Base-by-base conservation (phyloP, 345 rosid genomes). In the Pugionium dolabratum region DNA sequence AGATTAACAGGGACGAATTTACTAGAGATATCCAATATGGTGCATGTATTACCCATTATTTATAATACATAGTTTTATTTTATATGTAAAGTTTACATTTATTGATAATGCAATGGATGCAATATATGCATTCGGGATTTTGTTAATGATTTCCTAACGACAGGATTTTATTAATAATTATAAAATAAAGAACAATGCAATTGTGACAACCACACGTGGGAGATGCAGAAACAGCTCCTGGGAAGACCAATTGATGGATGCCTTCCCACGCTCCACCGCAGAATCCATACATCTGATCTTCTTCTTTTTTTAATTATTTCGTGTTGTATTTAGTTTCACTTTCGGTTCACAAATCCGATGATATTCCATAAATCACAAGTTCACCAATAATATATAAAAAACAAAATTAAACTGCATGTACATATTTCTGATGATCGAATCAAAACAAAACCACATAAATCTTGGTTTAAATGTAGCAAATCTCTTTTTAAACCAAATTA, bases 191-290 rank as follows among this genome's bases (percentile, higher is more conserved):
- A 31, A 31, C 2, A 31, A 31, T 31, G 52, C 43, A 67, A 33
- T 39, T 51, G 49, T 59, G 49, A 66, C 71, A 52, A 42, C 48
- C 55, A 73, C 66, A 73, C 56, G 60, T 73, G 76, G 50, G 72
- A 59, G 67, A 47, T 33, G 43, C 60, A 32, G 42, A 59, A 42
- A 43, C 35, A 65, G 67, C 55, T 59, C 70, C 70, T 72, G 34
- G 26, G 35, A 64, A 50, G 54, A 65, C 66, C 76, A 65, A 72
- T 72, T 28, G 55, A 65, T 64, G 55, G 49, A 10, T 51, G 48
- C 41, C 11, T 58, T 72, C 61, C 55, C 76, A 72, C 43, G 71
- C 76, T 51, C 66, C 55, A 57, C 60, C 47, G 54, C 54, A 49
- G 9, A 57, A 49, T 57, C 66, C 71, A 54, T 41, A 65, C 66